Base-by-base conservation (phyloP, 2,329 filamentous ascomycete genomes). In the Phaeosphaeria sp. region DNA sequence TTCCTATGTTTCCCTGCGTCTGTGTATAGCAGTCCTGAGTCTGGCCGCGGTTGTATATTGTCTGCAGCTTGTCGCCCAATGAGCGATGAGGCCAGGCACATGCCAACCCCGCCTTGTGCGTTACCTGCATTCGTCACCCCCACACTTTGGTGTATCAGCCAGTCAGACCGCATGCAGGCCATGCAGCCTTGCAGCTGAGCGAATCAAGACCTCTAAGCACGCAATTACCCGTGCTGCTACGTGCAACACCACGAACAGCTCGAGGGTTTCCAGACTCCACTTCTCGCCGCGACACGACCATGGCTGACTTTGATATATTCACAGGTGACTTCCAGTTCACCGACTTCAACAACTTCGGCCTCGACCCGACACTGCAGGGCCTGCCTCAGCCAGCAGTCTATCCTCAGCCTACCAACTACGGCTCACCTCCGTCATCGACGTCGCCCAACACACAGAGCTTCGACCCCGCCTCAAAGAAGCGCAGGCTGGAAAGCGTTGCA, bases 261-360 rank as follows among this genome's bases (percentile, higher is more conserved):
- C 51, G 42, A 42, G 49, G 21, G 48, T 54, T 56, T 54, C 50
- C 62, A 3, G 30, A 48, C 47, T 49, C 49, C 27, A 55, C 40
- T 48, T 51, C 54, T 46, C 55, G 44, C 42, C 56, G 43, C 56
- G 49, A 49, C 36, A 52, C 57, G 49, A 56, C 60, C 56, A 76
- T 77, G 68, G 64, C 75, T 77, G 72, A 77, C 69, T 71, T 70
- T 60, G 69, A 74, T 44, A 52, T 71, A 42, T 75, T 74, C 53
- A 60, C 67, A 79, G 74, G 73, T 67, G 75, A 80, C 65, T 83
- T 78, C 68, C 76, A 78, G 57, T 82, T 81, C 64, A 70, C 75
- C 70, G 80, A 82, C 65, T 82, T 82, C 66, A 74, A 76, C 54
- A 73, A 73, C 65, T 81, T 79, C 59, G 63, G 62, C 43, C 65